Percentiles rank a stretch among this genome's conserved stretches.
These are phyloP conservation scores for Metschnikowia continentalis DNA, from an alignment of 805 yeast genomes.

Conservation along the genomic window DNA sequence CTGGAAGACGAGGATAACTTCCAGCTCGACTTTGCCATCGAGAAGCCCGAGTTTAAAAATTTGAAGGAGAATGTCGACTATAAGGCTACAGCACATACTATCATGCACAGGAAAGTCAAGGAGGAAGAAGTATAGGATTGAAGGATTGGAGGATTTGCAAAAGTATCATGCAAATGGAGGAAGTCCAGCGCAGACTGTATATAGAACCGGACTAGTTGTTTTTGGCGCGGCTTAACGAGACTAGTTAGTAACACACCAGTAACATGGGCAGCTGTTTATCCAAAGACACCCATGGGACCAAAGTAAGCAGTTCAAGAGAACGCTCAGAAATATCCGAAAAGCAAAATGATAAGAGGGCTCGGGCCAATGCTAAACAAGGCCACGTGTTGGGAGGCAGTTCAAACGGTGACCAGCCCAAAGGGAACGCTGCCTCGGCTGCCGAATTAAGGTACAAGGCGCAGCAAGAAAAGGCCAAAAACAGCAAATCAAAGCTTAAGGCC, in stretches of 20 bases:
- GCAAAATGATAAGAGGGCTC: no score
- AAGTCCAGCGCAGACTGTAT: neutral
- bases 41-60: constrained; percentile 22
- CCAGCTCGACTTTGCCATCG: constrained; percentile 16
- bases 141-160: no score
- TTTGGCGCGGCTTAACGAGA: neutral
- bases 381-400: constrained; percentile 1
- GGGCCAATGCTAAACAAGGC: neutral
- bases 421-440: constrained; percentile 40
- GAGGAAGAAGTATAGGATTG: neutral
- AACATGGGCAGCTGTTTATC: constrained; percentile 20
- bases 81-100: constrained; percentile 9
- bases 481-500: constrained; percentile 28
- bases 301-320: neutral
- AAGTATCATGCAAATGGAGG: no score
- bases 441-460: constrained; percentile 29
- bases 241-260: neutral
- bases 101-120: neutral
- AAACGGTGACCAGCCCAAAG: constrained; percentile 12
- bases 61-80: constrained; percentile 30
- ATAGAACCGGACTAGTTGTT: neutral
- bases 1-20: constrained; percentile 18
- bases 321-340: no score
- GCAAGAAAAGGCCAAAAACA: constrained; percentile 24
- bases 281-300: constrained; percentile 6